These are phyloP conservation scores for Litchi chinensis DNA, from an alignment of 345 rosid genomes.

Conservation along the genomic window DNA sequence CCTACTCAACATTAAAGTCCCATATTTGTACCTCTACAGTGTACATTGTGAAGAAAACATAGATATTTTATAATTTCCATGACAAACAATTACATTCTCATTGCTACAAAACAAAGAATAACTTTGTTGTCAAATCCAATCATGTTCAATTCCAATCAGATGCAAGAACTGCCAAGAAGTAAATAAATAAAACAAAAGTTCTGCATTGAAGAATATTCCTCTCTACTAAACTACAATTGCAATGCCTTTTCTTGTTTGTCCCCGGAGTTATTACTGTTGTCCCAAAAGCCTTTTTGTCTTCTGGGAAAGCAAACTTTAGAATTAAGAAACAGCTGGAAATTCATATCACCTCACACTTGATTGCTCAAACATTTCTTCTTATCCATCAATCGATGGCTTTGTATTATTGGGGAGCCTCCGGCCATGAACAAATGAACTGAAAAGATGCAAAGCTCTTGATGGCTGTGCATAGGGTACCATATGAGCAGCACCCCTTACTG, in stretches of 20 bases:
- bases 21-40: no score
- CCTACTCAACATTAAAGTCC: no score
- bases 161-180: not conserved
- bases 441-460: slow-evolving; percentile 80
- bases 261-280: not conserved
- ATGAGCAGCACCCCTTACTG: slow-evolving; percentile 89
- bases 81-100: no score
- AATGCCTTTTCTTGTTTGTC: not conserved
- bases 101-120: no score
- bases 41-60: no score
- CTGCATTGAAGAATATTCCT: not conserved
- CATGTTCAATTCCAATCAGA: not conserved
- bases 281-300: not conserved
- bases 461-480: slow-evolving; percentile 96
- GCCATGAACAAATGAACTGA: slow-evolving; percentile 66
- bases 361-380: not conserved
- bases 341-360: not conserved
- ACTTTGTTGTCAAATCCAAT: not conserved
- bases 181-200: not conserved
- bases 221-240: not conserved
- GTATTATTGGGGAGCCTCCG: slow-evolving; percentile 66
- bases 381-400: slow-evolving; percentile 38
- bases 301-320: not conserved
- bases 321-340: slow-evolving; percentile 11
- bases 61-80: no score